Base-by-base conservation (phyloP, 2,329 filamentous ascomycete genomes). In the Apiospora kogelbergensis region DNA sequence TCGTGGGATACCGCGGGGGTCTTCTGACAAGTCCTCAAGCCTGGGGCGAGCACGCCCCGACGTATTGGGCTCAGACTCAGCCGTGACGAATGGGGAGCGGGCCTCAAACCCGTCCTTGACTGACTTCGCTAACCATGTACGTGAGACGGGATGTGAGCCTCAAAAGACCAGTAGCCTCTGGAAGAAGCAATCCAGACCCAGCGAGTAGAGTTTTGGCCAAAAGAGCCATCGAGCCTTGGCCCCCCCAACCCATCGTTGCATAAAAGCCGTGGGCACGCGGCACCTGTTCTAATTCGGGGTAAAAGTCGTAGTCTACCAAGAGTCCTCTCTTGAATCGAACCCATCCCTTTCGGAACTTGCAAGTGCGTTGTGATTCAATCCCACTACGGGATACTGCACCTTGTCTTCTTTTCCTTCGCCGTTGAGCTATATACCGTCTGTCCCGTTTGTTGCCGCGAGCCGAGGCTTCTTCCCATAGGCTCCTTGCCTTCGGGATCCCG, bases 71-170 rank as follows among this genome's bases (percentile, higher is more conserved):
- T 26, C 22, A n/a, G n/a, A n/a, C n/a, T n/a, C 24, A 20, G 30
- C 30, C 17, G 20, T 11, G 53, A 17, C 30, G 53, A 60, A 60
- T 37, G 53, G 53, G 53, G 24, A 17, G 53, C 53, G 53, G 53
- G 30, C 53, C 30, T 37, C 20, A 7, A n/a, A 37, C 17, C 53
- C 53, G 46, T 26, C 13, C 2, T 26, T 26, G 46, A 24, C 46
- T 26, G 22, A 26, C 20, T n/a, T 13, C 3, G 37, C 53, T 60
- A 60, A 30, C 53, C 53, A 33, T 37, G 53, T 33, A 60, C 37
- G 53, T 60, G 37, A 60, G 53, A 60, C 53, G 53, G 53, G 53
- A 60, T 37, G 53, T 60, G 30, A 60, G 53, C 53, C 53, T 60
- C 53, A 60, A 60, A 10, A 37, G 9, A n/a, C 30, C 17, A 60